Evolutionary conservation across 176 grass and related monocot species (phyloP), one percentile per base, ranked within the genome.

Genomic region (Eremochloa ophiuroides): DNA sequence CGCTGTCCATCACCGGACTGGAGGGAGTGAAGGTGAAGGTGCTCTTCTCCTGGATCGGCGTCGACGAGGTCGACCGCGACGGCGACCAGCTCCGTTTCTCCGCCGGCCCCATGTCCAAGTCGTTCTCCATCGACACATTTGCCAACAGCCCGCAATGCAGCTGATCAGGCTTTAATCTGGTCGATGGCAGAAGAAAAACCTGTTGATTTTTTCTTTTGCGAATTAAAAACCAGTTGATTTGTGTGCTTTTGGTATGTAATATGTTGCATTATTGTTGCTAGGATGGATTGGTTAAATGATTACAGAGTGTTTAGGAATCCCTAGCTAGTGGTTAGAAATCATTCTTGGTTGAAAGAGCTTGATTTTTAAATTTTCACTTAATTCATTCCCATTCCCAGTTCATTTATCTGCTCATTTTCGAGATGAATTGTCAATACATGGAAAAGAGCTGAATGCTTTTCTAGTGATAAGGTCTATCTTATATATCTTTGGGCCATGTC

Each of bases 21-120:
- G 69, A 61, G 39, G 91, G 88, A 0, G 85, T 94, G 58, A 88
- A 80, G 64, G 85, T 90, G 20, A 90, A 83, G 55, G 39, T 94
- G 33, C 5, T 94, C 0, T 53, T 94, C 13, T 3, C 75, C 6
- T 90, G 85, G 88, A 46, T 90, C 23, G 69, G 43, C 8, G 62
- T 94, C 63, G 27, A 74, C 2, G 14, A 73, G 43, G 79, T 94
- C 2, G 82, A 76, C 30, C 58, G 74, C 34, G 46, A 1, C 6
- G 80, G 69, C 35, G 69, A 76, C 18, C 44, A 73, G 42, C 73
- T 94, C n/a, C 43, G 30, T 17, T 90, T 90, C 78, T 72, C 76
- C 16, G 66, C 87, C 14, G 74, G 85, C 6, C 74, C 69, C 4
- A 12, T 88, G 1, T 85, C 74, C 13, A 73, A 83, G 8, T 88